These are phyloP conservation scores for Fonsecaea monophora DNA, from an alignment of 2,329 filamentous ascomycete species.

Conservation along the genomic window DNA sequence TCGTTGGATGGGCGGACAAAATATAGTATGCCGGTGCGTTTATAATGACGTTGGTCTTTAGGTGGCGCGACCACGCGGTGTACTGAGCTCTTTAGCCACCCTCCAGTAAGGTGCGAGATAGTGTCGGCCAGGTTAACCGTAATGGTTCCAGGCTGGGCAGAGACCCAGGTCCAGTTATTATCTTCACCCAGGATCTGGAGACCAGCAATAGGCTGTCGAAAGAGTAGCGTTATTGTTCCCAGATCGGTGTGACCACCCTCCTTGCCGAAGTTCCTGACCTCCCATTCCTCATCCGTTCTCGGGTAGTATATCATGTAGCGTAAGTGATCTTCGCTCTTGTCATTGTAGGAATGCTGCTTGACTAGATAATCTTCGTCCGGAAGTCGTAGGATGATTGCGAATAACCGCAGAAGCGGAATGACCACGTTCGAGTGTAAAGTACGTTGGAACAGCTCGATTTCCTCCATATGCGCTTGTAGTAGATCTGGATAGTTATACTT, in stretches of 20 bases:
- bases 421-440: conserved; percentile 63
- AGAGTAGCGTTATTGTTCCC: conserved; percentile 62
- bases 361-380: conserved; percentile 64
- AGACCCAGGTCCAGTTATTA: conserved; percentile 57
- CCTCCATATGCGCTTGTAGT: conserved; percentile 55
- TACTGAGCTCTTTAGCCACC: conserved; percentile 58
- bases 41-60: conserved; percentile 54
- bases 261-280: conserved; percentile 51
- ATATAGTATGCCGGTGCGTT: conserved; percentile 53
- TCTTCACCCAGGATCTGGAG: conserved; percentile 59
- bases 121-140: conserved; percentile 60
- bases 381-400: conserved; percentile 66
- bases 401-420: conserved; percentile 60
- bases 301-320: conserved; percentile 66
- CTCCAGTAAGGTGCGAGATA: conserved; percentile 56
- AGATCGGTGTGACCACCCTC: conserved; percentile 62
- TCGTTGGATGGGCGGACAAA: conserved; percentile 58
- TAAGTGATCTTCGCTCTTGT: conserved; percentile 63
- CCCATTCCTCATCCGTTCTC: conserved; percentile 56
- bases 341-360: conserved; percentile 64
- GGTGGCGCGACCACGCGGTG: conserved; percentile 59
- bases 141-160: conserved; percentile 54
- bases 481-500: conserved; percentile 52
- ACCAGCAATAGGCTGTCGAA: conserved; percentile 63
- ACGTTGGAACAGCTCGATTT: conserved; percentile 63